phyloP scores from a whole-genome alignment of 176 grass and related monocot species.

The Hyparrhenia diplandra region DNA sequence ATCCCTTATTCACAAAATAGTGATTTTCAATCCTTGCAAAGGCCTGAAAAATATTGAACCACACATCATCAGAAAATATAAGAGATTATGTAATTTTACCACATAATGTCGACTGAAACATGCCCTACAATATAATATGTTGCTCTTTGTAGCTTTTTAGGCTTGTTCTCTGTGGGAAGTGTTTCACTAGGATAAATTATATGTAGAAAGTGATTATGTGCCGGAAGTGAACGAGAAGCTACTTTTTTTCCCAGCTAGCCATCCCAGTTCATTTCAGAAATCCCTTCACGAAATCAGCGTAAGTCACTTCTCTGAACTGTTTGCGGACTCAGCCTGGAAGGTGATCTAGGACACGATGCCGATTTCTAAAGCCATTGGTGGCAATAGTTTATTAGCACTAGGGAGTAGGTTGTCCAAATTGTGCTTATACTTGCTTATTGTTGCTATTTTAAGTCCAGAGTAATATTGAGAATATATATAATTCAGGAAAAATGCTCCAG shows the following conservation, averaged over 20 bases:
- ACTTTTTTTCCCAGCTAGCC: neutral
- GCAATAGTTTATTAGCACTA: neutral
- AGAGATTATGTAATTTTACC: neutral
- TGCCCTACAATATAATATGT: neutral
- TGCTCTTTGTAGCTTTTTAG: neutral
- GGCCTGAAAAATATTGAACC: constrained; percentile 45
- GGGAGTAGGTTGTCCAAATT: neutral
- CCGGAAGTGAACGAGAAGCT: neutral
- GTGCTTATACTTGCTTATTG: neutral
- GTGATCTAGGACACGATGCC: neutral
- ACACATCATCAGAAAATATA: neutral
- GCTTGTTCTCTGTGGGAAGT: neutral
- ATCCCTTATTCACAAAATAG: constrained; percentile 95
- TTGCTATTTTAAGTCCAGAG: neutral
- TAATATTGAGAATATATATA: neutral
- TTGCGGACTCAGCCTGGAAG: neutral
- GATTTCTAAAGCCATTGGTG: neutral
- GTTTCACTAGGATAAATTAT: neutral
- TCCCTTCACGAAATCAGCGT: neutral
- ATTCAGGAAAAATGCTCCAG: neutral
- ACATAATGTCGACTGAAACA: neutral
- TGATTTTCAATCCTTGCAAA: constrained; percentile 97
- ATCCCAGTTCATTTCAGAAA: neutral
- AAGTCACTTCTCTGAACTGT: neutral
- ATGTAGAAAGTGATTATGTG: neutral